Percentiles rank a stretch among this genome's conserved stretches.
Evolutionary conservation across 2,329 filamentous ascomycete genomes (phyloP).

Genomic region (Penicillium freii): DNA sequence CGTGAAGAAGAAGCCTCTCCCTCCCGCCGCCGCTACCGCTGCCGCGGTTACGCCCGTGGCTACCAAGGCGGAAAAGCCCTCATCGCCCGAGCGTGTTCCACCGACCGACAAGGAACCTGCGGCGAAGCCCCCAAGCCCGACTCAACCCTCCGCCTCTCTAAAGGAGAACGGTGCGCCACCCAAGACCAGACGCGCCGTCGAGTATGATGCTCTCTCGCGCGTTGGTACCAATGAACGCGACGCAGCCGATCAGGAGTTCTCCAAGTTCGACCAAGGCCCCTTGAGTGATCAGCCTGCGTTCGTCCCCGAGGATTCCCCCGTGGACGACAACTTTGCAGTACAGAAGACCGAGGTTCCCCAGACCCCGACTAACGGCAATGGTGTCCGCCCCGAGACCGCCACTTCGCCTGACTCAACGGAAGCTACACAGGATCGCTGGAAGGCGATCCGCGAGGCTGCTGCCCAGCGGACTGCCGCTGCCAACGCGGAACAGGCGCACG

Average conservation of each 20-base stretch:
- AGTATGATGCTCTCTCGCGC: conserved; percentile 58
- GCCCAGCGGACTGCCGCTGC: conserved; percentile 67
- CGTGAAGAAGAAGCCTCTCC: conserved; percentile 38
- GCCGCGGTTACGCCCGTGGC: conserved; percentile 2
- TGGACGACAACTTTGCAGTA: conserved; percentile 19
- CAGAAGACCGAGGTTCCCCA: conserved; percentile 18
- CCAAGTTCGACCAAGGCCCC: conserved; percentile 83
- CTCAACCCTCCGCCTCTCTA: conserved; percentile 3
- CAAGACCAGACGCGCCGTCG: conserved; percentile 50
- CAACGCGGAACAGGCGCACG: not conserved
- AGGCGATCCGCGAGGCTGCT: conserved; percentile 92
- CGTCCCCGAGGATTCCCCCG: conserved; percentile 55
- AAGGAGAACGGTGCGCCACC: conserved; percentile 32
- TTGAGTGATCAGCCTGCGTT: conserved; percentile 84
- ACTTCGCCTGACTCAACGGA: conserved; percentile 4
- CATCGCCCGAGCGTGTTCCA: conserved; percentile 10
- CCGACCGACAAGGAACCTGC: conserved; percentile 25
- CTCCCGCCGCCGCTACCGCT: conserved; percentile 13
- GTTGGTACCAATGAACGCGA: conserved; percentile 54
- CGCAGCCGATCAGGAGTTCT: conserved; percentile 53
- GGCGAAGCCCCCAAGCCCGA: not conserved
- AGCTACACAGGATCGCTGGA: conserved; percentile 73
- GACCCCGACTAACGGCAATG: conserved; percentile 21
- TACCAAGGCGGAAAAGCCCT: conserved; percentile 8
- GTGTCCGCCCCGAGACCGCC: conserved; percentile 8